Evolutionary conservation across 495 filamentous ascomycete species (phyloP), one percentile per base, ranked within the genome.

Genomic region (Penicillium arizonense): DNA sequence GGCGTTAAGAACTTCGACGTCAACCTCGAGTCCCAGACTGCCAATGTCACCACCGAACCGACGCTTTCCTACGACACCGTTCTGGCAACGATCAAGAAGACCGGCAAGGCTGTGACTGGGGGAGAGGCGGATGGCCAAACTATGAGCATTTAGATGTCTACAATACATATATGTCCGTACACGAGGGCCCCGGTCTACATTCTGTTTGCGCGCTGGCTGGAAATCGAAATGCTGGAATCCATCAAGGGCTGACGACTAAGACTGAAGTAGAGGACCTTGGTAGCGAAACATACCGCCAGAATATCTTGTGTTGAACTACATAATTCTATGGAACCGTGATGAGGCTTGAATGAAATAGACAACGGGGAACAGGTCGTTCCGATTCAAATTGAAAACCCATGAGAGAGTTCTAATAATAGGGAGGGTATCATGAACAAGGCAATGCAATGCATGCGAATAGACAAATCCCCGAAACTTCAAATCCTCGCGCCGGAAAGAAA

Each of bases 1-100:
- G 94, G 91, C 55, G 83, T 97, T 71, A 87, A 92, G 61, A 82
- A 80, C 50, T 96, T 86, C 81, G 82, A 91, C 24, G 90, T 97
- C 55, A 91, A 82, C 44, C 89, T 96, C 55, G 88, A 94, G 11
- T 80, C 77, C 11, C 89, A 97, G 67, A 88, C 80, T 14, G 94
- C 90, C 37, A 78, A 77, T 38, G 79, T 97, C 41, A 74, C 84
- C 46, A 81, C 91, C 38, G 83, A 86, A 32, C 69, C 76, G 0
- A 66, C 69, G 11, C 74, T 96, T 35, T 70, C 78, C 35, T 96
- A 92, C 71, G 82, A 90, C 46, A 89, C 83, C 21, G 90, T 98
- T 39, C 81, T 96, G 45, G 80, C 82, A 63, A 91, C 84, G 51
- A 97, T 98, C 65, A 85, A 86, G 81, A 97, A 97, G 82, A 97